Conservation (phyloP, 1,284 basidiomycete genomes). For the Bjerkandera adusta region DNA sequence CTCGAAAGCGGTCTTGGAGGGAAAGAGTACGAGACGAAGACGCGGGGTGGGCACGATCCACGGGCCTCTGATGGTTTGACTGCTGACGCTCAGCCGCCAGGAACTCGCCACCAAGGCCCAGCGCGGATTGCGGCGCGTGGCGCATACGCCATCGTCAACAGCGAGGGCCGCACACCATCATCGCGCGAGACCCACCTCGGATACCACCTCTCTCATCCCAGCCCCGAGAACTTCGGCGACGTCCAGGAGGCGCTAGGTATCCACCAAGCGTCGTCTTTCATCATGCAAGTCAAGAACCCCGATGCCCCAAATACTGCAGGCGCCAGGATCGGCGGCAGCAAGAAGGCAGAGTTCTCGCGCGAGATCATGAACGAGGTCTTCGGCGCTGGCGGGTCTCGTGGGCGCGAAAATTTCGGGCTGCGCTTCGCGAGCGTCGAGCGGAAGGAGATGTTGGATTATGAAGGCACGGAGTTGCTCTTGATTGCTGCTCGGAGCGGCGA, state of each 20-base stretch:
- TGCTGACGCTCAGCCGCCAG: conserved; percentile 27
- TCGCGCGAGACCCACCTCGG: conserved; percentile 52
- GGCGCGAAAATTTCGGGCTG: conserved; percentile 44
- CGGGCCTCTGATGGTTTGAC: not conserved
- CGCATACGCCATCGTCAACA: conserved; percentile 61
- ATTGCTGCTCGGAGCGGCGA: conserved; percentile 53
- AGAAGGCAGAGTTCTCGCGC: conserved; percentile 43
- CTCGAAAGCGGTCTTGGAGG: conserved; percentile 52
- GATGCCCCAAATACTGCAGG: conserved; percentile 40
- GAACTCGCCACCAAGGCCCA: conserved; percentile 52
- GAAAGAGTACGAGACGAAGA: conserved; percentile 65
- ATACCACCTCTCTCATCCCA: conserved; percentile 56
- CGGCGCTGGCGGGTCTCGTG: conserved; percentile 38
- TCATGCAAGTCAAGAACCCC: conserved; percentile 59
- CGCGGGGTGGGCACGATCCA: conserved; percentile 38
- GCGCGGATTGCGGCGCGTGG: conserved; percentile 59
- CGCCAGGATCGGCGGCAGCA: conserved; percentile 31
- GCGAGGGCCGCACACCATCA: conserved; percentile 42
- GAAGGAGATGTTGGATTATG: conserved; percentile 52
- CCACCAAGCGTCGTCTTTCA: conserved; percentile 45
- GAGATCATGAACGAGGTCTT: conserved; percentile 48
- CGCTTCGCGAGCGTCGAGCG: conserved; percentile 55
- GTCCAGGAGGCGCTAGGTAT: conserved; percentile 55
- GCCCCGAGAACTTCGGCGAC: conserved; percentile 39
- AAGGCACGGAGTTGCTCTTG: conserved; percentile 56